These are phyloP conservation scores for Penicillium flavigenum DNA, from an alignment of 495 filamentous ascomycete species.

Conservation along the genomic window DNA sequence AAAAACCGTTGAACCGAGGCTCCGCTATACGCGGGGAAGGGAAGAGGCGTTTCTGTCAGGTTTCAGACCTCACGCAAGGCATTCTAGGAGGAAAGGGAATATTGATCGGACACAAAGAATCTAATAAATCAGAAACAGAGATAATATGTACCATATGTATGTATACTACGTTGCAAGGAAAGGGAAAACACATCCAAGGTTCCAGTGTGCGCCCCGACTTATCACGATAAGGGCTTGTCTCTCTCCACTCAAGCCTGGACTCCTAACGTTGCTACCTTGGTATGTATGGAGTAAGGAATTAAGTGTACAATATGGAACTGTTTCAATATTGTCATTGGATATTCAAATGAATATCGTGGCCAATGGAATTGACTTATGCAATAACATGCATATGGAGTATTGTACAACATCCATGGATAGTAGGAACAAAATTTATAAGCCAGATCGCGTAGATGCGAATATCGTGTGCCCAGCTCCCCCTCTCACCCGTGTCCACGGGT, in stretches of 20 bases:
- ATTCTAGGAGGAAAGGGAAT: neutral
- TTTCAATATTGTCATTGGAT: constrained; percentile 1
- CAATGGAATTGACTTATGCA: neutral
- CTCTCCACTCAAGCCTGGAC: constrained; percentile 3
- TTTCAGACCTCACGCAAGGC: constrained; percentile 11
- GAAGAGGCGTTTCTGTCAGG: constrained; percentile 11
- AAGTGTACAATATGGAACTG: neutral
- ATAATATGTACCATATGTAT: neutral
- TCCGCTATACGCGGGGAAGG: constrained; percentile 11
- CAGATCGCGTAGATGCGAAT: neutral
- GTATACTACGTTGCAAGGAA: neutral
- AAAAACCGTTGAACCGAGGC: constrained; percentile 16
- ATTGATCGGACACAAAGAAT: neutral
- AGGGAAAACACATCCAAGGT: neutral
- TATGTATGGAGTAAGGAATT: neutral
- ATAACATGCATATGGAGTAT: neutral
- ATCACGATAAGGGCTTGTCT: constrained; percentile 7
- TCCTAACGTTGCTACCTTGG: constrained; percentile 1
- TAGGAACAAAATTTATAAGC: neutral
- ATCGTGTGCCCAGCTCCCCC: neutral
- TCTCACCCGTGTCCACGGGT: neutral
- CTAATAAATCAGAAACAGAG: neutral
- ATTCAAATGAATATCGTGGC: neutral
- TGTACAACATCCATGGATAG: too few species aligned
- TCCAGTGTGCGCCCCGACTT: constrained; percentile 1